phyloP scores from a whole-genome alignment of 495 filamentous ascomycete species.

The Hypoxylon fragiforme region DNA sequence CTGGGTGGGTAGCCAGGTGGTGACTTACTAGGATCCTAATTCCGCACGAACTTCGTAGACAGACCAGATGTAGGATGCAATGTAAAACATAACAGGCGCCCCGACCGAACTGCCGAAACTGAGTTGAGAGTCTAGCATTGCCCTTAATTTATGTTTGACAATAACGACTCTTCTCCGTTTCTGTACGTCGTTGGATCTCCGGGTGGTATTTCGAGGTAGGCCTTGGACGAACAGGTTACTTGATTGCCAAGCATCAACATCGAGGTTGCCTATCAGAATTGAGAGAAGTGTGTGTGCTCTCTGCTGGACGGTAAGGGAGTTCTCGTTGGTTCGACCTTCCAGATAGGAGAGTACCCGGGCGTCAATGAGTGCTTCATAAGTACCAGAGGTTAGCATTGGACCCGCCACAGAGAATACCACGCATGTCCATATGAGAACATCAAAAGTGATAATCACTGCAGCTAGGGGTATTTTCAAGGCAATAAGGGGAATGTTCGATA shows the following conservation, averaged over 20 bases:
- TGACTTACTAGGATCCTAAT: not conserved
- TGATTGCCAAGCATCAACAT: conserved; percentile 7
- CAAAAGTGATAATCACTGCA: conserved; percentile 24
- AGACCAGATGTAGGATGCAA: conserved; percentile 41
- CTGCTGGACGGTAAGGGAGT: conserved; percentile 13
- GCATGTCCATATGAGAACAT: conserved; percentile 38
- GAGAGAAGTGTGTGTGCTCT: conserved; percentile 16
- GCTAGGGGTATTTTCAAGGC: conserved; percentile 12
- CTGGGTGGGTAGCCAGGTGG: too few relatives aligned
- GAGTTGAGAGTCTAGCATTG: conserved; percentile 18
- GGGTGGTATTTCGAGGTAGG: not conserved
- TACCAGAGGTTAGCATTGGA: conserved; percentile 40
- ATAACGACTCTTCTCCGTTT: not conserved
- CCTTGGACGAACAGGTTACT: conserved; percentile 1
- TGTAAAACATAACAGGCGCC: conserved; percentile 35
- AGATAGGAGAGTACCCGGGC: conserved; percentile 23
- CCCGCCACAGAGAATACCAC: conserved; percentile 37
- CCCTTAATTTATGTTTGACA: conserved; percentile 1
- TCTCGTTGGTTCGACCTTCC: not conserved
- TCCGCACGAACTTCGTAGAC: conserved; percentile 23
- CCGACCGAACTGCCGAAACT: conserved; percentile 17
- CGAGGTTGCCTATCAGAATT: conserved; percentile 27
- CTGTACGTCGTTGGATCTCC: not conserved
- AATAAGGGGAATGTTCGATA: not conserved
- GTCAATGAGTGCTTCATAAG: conserved; percentile 42